Conservation (phyloP, 1,139 yeast species). For the Protomyces inundatus region DNA sequence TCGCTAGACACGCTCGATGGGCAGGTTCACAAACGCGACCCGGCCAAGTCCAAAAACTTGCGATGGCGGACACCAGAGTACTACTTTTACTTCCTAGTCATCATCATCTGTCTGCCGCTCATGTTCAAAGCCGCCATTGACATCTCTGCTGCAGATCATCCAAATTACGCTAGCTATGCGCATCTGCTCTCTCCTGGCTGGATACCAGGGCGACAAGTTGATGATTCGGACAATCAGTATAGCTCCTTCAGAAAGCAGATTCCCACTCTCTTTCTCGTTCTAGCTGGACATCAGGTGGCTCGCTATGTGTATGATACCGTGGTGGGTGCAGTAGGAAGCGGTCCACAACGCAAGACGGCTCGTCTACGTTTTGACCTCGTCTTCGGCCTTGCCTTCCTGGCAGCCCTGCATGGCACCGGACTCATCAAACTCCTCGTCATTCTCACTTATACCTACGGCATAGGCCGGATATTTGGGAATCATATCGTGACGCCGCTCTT, state of each 20-base stretch:
- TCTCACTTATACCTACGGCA: constrained; percentile 49
- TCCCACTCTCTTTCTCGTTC: constrained; percentile 52
- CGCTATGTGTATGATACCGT: constrained; percentile 41
- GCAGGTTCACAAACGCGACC: constrained; percentile 5
- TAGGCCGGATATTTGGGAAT: constrained; percentile 46
- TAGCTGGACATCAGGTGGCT: constrained; percentile 50
- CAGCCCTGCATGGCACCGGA: constrained; percentile 76
- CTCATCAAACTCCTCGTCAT: constrained; percentile 57
- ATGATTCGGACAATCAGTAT: constrained; percentile 87
- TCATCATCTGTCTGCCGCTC: constrained; percentile 12
- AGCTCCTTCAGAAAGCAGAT: constrained; percentile 79
- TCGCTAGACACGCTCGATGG: constrained; percentile 22
- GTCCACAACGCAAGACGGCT: constrained; percentile 37
- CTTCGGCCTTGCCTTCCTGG: constrained; percentile 66
- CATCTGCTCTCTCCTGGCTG: constrained; percentile 68
- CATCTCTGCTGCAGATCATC: constrained; percentile 42
- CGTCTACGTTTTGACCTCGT: constrained; percentile 56
- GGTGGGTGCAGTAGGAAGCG: background rate
- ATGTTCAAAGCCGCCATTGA: constrained; percentile 23
- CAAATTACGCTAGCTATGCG: constrained; percentile 64
- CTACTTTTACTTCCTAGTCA: constrained; percentile 16
- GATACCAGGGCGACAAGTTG: constrained; percentile 41
- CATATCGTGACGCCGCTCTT: constrained; percentile 32
- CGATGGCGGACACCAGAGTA: constrained; percentile 28
- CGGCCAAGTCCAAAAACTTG: background rate